phyloP scores from a whole-genome alignment of 257 asterid species.

The Solanum chilense region DNA sequence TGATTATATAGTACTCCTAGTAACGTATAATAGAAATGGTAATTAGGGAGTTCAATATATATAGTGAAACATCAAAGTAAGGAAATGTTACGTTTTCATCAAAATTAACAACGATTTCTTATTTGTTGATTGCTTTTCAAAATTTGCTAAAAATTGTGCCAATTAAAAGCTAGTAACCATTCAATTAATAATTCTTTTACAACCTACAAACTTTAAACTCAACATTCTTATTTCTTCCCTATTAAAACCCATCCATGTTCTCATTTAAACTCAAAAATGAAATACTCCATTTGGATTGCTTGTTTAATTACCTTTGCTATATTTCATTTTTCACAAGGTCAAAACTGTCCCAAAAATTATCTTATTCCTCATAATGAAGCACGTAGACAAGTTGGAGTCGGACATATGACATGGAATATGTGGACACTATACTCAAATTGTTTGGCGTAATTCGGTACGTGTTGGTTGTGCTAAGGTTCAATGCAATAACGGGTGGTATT shows the following conservation, averaged over 20 bases:
- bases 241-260: neutral
- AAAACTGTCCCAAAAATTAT: constrained; percentile 5
- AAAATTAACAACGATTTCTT: neutral
- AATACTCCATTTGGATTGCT: neutral
- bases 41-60: neutral
- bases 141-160: neutral
- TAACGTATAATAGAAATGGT: neutral
- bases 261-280: neutral
- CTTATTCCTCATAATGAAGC: constrained; percentile 25
- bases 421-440: constrained; percentile 45
- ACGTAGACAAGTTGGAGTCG: constrained; percentile 22
- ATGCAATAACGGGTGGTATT: constrained; percentile 25
- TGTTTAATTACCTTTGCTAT: neutral
- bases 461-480: constrained; percentile 33
- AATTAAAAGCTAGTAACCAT: neutral
- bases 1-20: neutral
- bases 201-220: neutral
- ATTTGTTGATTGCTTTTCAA: neutral
- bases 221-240: neutral
- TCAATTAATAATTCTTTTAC: neutral
- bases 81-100: neutral
- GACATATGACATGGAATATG: constrained; percentile 36
- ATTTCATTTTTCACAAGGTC: constrained; percentile 7
- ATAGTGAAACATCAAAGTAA: neutral
- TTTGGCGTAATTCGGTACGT: constrained; percentile 22